A percentile compares a stretch with the other conserved stretches of the same genome.
Evolutionary conservation across 768 basidiomycete genomes (phyloP).

Genomic region (Tricholomella constricta): DNA sequence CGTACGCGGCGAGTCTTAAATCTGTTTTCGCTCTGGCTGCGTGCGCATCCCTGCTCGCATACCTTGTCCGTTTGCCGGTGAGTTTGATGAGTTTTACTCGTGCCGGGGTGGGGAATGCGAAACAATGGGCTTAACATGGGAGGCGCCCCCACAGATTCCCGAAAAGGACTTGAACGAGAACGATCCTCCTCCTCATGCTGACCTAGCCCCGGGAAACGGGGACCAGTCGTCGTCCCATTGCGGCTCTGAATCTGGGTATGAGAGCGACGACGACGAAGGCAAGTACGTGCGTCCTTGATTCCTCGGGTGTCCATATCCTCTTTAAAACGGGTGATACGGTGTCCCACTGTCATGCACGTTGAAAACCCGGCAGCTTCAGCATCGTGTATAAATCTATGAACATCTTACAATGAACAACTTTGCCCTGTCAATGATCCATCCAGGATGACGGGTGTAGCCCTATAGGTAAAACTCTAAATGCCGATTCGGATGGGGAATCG

Average conservation of each 20-base stretch:
- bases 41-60: conserved; percentile 50
- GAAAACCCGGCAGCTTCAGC: not conserved
- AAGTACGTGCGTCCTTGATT: conserved; percentile 5
- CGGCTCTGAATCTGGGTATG: conserved; percentile 15
- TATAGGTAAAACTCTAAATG: too few relatives aligned
- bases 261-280: conserved; percentile 17
- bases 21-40: conserved; percentile 59
- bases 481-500: not conserved
- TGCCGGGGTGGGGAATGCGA: too few relatives aligned
- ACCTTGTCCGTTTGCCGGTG: conserved; percentile 52
- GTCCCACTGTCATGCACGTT: not conserved
- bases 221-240: conserved; percentile 8
- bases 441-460: not conserved
- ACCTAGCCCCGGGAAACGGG: not conserved
- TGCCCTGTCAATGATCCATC: not conserved
- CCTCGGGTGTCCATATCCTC: not conserved
- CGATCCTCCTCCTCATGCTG: not conserved
- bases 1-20: conserved; percentile 52
- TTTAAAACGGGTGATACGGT: not conserved
- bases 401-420: not conserved
- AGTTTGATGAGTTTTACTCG: too few relatives aligned
- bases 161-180: conserved; percentile 21
- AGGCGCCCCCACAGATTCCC: conserved; percentile 18
- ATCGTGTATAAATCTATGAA: not conserved
- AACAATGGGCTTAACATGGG: not conserved